Conservation (phyloP, 177 flowering plant genomes). For the Tripterygium wilfordii region DNA sequence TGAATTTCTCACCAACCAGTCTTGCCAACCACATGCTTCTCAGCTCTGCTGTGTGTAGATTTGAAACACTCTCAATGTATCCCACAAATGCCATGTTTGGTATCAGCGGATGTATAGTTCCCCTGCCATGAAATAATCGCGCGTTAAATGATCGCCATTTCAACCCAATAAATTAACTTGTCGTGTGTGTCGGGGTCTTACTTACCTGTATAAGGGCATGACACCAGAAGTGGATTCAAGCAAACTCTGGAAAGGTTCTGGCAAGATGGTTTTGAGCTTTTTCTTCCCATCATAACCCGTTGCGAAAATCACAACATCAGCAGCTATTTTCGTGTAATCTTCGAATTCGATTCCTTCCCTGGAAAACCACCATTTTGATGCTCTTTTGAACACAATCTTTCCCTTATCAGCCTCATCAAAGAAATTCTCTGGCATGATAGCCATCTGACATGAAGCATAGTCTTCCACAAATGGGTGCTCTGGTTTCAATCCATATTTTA, state of each 20-base stretch:
- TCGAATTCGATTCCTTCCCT: slow-evolving; percentile 65
- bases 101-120: slow-evolving; percentile 83
- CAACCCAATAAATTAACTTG: too few relatives aligned
- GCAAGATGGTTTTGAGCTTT: slow-evolving; percentile 62
- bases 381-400: slow-evolving; percentile 54
- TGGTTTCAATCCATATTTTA: slow-evolving; percentile 76
- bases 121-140: too few relatives aligned
- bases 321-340: slow-evolving; percentile 54
- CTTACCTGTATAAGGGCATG: slow-evolving; percentile 83
- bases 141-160: too few relatives aligned
- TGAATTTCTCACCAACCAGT: slow-evolving; percentile 54
- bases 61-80: slow-evolving; percentile 72
- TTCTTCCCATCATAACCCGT: slow-evolving; percentile 88
- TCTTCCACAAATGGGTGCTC: slow-evolving; percentile 89
- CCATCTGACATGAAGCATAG: slow-evolving; percentile 94
- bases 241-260: slow-evolving; percentile 61
- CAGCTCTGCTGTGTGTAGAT: slow-evolving; percentile 74
- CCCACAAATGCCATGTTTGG: slow-evolving; percentile 94
- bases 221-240: slow-evolving; percentile 53
- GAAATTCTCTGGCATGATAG: slow-evolving; percentile 81
- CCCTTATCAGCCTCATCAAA: slow-evolving; percentile 82
- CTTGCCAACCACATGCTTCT: slow-evolving; percentile 78
- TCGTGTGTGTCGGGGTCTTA: too few relatives aligned
- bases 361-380: slow-evolving; percentile 76
- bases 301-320: slow-evolving; percentile 78